Conservation (phyloP, 768 basidiomycete species). For the Paxillus involutus region DNA sequence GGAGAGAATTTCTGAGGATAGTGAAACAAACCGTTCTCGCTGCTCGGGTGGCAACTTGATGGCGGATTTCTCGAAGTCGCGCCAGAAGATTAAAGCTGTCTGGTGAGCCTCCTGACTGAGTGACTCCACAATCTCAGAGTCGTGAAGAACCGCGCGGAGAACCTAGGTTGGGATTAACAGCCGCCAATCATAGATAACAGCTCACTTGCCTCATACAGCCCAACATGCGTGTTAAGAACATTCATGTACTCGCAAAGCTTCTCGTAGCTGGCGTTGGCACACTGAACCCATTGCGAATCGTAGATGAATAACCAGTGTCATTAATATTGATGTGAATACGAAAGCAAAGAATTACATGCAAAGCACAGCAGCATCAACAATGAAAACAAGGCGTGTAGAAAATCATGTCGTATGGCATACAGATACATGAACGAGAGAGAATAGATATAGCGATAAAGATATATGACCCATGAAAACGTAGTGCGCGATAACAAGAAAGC, state of each 20-base stretch:
- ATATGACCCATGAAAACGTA: neutral
- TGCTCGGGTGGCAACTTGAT: slow-evolving; percentile 82
- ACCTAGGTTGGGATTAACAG: slow-evolving; percentile 46
- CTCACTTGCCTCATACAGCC: slow-evolving; percentile 77
- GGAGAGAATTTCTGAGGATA: slow-evolving; percentile 86
- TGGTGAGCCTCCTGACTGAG: slow-evolving; percentile 75
- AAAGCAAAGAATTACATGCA: no score
- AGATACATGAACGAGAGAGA: no score
- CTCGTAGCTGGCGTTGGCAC: slow-evolving; percentile 87
- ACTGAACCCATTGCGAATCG: slow-evolving; percentile 76
- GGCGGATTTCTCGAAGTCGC: slow-evolving; percentile 97
- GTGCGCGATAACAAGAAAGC: neutral
- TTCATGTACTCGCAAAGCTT: slow-evolving; percentile 97
- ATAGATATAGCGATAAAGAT: slow-evolving; percentile 23
- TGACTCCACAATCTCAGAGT: slow-evolving; percentile 62
- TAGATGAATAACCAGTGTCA: no score
- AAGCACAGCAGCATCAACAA: no score
- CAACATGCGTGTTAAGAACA: slow-evolving; percentile 90
- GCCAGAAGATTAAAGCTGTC: slow-evolving; percentile 91
- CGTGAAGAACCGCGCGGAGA: slow-evolving; percentile 66
- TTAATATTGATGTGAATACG: no score
- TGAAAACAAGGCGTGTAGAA: no score
- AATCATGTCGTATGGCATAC: no score
- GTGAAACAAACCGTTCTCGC: slow-evolving; percentile 79
- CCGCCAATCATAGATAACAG: slow-evolving; percentile 3